phyloP scores from a whole-genome alignment of 2,329 filamentous ascomycete genomes.

The Neonectria neomacrospora region DNA sequence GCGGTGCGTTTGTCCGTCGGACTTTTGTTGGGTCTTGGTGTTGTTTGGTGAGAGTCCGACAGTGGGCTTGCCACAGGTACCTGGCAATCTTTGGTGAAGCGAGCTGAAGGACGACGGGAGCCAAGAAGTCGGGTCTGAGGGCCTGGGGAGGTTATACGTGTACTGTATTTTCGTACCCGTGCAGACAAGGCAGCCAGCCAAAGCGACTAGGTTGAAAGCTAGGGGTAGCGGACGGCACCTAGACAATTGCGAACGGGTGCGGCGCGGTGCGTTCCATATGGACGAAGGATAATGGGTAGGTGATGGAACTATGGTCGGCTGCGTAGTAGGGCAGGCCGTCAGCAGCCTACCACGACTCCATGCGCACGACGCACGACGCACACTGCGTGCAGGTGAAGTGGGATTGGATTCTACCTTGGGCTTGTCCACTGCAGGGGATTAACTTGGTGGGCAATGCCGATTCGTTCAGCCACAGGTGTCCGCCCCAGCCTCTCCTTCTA shows the following conservation, averaged over 20 bases:
- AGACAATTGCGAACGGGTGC: not conserved
- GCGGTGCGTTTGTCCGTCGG: conserved; percentile 1
- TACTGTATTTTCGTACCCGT: conserved; percentile 21
- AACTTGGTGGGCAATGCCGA: not conserved
- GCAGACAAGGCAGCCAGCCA: conserved; percentile 37
- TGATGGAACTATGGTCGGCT: not conserved
- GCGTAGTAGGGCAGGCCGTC: not conserved
- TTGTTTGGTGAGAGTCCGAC: not conserved
- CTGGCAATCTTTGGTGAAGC: conserved; percentile 28
- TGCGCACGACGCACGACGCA: not conserved
- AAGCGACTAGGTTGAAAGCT: conserved; percentile 28
- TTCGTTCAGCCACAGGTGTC: not conserved
- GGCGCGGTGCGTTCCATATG: not conserved
- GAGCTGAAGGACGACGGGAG: conserved; percentile 25
- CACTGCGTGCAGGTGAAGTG: not conserved
- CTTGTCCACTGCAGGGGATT: not conserved
- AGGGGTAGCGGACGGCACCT: conserved; percentile 15
- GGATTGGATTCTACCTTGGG: not conserved
- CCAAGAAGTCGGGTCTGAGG: conserved; percentile 30
- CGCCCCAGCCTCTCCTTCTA: conserved; percentile 13
- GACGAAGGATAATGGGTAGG: not conserved
- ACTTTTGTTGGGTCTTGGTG: not conserved
- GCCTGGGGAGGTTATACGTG: conserved; percentile 37
- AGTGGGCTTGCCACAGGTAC: conserved; percentile 10
- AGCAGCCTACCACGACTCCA: not conserved